phyloP scores from a whole-genome alignment of 164 flowering plant species.

The Santalum album region DNA sequence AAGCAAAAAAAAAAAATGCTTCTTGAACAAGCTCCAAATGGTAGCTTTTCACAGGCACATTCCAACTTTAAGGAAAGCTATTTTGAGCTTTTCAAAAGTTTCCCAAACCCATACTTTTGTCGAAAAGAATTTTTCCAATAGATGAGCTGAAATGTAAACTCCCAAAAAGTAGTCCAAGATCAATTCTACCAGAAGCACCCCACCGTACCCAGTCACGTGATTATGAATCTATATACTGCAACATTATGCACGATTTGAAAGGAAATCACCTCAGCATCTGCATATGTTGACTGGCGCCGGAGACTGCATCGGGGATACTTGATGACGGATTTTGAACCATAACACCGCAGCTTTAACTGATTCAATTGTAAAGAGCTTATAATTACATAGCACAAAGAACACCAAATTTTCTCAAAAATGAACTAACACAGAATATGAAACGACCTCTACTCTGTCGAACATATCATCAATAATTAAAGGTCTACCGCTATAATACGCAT shows the following conservation, averaged over 20 bases:
- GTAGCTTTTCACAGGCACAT: no score
- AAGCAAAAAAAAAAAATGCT: no score
- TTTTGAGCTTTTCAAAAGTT: no score
- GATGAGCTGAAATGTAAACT: no score
- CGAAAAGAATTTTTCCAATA: no score
- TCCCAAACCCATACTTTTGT: no score
- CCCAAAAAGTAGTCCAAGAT: no score
- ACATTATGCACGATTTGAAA: slow-evolving; percentile 1
- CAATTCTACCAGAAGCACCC: no score
- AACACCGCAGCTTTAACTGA: slow-evolving; percentile 78
- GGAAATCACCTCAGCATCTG: slow-evolving; percentile 90
- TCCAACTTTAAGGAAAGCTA: no score
- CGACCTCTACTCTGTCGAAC: slow-evolving; percentile 96
- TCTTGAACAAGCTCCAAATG: no score
- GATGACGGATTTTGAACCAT: slow-evolving; percentile 83
- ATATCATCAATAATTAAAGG: slow-evolving; percentile 92
- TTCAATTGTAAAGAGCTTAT: not conserved
- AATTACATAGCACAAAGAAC: not conserved
- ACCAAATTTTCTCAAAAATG: not conserved
- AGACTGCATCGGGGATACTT: slow-evolving; percentile 97
- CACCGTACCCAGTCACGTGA: no score
- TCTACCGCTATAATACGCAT: slow-evolving; percentile 79
- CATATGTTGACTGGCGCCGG: slow-evolving; percentile 68
- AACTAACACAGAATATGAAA: not conserved
- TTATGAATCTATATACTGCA: no score